A percentile compares a stretch with the other conserved stretches of the same genome.
Conservation (phyloP, 176 grass and related monocot species). For the Avena eriantha region DNA sequence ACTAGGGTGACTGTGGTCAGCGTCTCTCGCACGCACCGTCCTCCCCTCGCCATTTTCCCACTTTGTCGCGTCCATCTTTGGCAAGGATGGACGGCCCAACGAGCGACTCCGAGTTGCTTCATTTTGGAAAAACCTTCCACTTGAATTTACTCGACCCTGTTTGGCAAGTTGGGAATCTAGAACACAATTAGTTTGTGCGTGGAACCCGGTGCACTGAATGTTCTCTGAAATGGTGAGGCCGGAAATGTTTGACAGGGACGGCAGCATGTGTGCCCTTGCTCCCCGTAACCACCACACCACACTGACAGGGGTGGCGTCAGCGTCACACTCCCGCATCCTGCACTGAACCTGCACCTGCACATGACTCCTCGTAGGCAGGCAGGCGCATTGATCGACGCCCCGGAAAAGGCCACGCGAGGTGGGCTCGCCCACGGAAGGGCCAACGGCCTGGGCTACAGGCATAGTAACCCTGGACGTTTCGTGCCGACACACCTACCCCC, state of each 20-base stretch:
- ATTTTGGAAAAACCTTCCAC: neutral
- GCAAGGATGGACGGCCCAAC: neutral
- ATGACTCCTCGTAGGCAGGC: slow-evolving; percentile 15
- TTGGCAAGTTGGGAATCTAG: no score
- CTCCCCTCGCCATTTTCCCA: neutral
- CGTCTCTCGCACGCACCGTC: neutral
- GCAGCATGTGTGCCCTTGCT: slow-evolving; percentile 24
- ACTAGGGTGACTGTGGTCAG: neutral
- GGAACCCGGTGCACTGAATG: neutral
- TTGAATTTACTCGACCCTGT: neutral
- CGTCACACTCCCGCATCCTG: neutral
- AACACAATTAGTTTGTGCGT: no score
- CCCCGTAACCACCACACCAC: slow-evolving; percentile 29
- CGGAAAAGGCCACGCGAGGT: slow-evolving; percentile 33
- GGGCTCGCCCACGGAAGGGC: slow-evolving; percentile 7
- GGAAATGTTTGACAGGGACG: neutral
- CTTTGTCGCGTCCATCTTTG: neutral
- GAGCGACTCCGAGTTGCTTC: neutral
- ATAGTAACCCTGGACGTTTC: neutral
- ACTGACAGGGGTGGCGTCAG: neutral
- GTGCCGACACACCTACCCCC: slow-evolving; percentile 7
- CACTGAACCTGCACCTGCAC: neutral
- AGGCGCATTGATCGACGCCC: neutral
- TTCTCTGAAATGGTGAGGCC: neutral
- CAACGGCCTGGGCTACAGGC: neutral